A percentile compares a stretch with the other conserved stretches of the same genome.
Evolutionary conservation across 495 filamentous ascomycete genomes (phyloP).

Genomic region (Podospora australis): DNA sequence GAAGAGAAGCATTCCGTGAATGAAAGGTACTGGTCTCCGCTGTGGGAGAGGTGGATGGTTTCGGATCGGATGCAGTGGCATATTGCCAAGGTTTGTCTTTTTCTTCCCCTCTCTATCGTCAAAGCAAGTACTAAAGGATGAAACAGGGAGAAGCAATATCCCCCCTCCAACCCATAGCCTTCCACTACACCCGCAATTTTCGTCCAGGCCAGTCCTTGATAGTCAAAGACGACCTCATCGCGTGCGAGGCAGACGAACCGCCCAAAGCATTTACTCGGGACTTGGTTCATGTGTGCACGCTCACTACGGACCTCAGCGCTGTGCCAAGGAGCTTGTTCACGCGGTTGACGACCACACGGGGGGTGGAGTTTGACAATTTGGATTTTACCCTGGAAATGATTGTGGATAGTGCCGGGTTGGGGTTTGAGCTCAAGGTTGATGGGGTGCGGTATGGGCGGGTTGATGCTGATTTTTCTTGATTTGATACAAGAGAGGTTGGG

Average conservation of each 20-base stretch:
- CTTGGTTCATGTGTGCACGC: conserved; percentile 63
- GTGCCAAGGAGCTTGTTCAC: conserved; percentile 63
- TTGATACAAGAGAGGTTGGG: neutral
- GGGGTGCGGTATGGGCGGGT: conserved; percentile 65
- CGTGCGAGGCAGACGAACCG: conserved; percentile 57
- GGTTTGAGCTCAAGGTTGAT: conserved; percentile 68
- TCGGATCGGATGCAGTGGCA: conserved; percentile 76
- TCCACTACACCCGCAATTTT: conserved; percentile 77
- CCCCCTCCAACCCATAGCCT: conserved; percentile 58
- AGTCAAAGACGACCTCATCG: conserved; percentile 69
- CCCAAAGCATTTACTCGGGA: conserved; percentile 51
- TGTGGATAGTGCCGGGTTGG: conserved; percentile 62
- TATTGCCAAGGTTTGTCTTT: conserved; percentile 55
- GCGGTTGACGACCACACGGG: conserved; percentile 60
- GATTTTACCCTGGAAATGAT: conserved; percentile 73
- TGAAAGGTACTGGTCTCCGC: conserved; percentile 66
- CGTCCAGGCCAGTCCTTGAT: conserved; percentile 56
- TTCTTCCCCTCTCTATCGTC: neutral
- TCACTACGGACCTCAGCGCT: conserved; percentile 65
- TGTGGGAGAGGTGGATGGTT: conserved; percentile 79
- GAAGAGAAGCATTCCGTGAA: conserved; percentile 58
- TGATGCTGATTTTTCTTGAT: conserved; percentile 44
- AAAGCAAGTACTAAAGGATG: neutral
- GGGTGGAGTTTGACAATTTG: conserved; percentile 67
- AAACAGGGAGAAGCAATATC: conserved; percentile 59